Conservation (phyloP, 2,329 filamentous ascomycete genomes). For the Fusarium nurragi region DNA sequence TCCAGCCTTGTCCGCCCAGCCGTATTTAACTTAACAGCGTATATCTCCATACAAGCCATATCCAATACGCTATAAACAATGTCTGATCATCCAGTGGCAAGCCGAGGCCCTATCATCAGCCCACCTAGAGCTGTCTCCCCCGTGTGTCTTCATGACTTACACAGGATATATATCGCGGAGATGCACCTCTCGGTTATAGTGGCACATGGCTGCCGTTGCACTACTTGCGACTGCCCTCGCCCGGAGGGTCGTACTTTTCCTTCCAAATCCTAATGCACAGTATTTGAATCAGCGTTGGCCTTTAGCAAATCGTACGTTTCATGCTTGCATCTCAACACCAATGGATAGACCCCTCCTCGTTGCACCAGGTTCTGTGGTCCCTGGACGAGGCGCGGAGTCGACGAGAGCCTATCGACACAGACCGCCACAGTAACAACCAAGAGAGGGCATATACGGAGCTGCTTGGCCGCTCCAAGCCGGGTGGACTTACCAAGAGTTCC, state of each 20-base stretch:
- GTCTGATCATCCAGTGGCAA: constrained; percentile 1
- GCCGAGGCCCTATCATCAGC: constrained; percentile 5
- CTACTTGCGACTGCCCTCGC: constrained; percentile 55
- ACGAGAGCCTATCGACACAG: constrained; percentile 33
- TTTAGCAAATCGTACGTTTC: constrained; percentile 9
- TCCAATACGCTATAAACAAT: constrained; percentile 26
- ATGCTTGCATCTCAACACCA: constrained; percentile 11
- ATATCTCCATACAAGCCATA: constrained; percentile 7
- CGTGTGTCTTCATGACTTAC: constrained; percentile 10
- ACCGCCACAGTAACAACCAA: constrained; percentile 15
- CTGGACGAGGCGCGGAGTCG: constrained; percentile 4
- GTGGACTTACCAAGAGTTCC: constrained; percentile 88
- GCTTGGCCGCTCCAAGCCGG: constrained; percentile 32
- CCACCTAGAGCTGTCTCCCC: constrained; percentile 1
- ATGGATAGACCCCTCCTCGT: constrained; percentile 14
- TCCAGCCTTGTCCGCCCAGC: constrained; percentile 10
- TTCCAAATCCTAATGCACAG: constrained; percentile 86
- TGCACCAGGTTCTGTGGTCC: constrained; percentile 20
- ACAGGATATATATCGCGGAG: constrained; percentile 17
- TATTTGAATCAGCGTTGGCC: constrained; percentile 30
- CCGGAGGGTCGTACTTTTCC: constrained; percentile 80
- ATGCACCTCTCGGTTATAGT: constrained; percentile 17
- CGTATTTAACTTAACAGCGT: neutral
- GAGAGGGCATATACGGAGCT: constrained; percentile 17
- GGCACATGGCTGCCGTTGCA: constrained; percentile 24